A percentile compares a stretch with the other conserved stretches of the same genome.
These are phyloP conservation scores for Colletotrichum liriopes DNA, from an alignment of 2,329 filamentous ascomycete genomes.

Conservation along the genomic window DNA sequence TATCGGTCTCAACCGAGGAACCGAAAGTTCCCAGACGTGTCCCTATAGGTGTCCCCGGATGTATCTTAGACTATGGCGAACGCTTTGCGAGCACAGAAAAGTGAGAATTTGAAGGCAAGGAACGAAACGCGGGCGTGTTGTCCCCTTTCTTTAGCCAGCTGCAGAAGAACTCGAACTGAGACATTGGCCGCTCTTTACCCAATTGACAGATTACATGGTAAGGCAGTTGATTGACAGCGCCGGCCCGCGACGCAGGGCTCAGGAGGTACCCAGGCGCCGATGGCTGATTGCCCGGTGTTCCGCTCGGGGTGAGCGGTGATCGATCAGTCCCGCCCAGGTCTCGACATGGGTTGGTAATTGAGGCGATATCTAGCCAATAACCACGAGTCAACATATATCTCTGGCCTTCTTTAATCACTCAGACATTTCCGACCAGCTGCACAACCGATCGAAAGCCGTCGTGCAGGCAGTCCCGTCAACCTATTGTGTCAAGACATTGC, in stretches of 20 bases:
- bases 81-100: neutral
- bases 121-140: neutral
- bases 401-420: conserved; percentile 9
- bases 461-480: conserved; percentile 9
- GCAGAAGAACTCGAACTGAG: conserved; percentile 1
- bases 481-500: neutral
- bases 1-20: neutral
- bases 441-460: conserved; percentile 3
- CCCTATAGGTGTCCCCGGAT: neutral
- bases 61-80: neutral
- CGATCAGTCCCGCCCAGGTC: conserved; percentile 5
- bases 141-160: conserved; percentile 5
- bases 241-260: conserved; percentile 6
- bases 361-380: conserved; percentile 9
- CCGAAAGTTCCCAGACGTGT: neutral
- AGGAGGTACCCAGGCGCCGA: conserved; percentile 11
- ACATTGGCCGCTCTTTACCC: neutral
- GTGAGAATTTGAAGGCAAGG: neutral
- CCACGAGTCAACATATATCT: neutral
- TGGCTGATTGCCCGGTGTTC: conserved; percentile 1
- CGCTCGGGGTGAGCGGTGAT: conserved; percentile 10
- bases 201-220: neutral
- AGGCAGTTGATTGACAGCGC: neutral
- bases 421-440: conserved; percentile 9
- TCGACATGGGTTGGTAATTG: conserved; percentile 12